Evolutionary conservation across 1,284 basidiomycete genomes (phyloP).

Genomic region (Leccinum ambiguum): DNA sequence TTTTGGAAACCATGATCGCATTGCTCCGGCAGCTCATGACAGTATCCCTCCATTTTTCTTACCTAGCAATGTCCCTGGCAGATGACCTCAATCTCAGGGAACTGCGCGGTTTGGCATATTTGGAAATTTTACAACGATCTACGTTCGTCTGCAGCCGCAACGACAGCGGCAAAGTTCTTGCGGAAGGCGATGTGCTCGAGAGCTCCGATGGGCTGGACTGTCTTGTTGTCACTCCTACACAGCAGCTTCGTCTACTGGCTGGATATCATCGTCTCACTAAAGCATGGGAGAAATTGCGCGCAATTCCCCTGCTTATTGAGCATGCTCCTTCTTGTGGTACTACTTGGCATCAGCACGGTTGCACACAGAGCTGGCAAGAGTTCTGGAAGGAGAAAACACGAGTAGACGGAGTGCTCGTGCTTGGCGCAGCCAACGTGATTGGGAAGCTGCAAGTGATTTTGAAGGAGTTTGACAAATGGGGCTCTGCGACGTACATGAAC

Average conservation of each 20-base stretch:
- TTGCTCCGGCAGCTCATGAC: slow-evolving; percentile 58
- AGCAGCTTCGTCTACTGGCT: slow-evolving; percentile 60
- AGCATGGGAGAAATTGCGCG: slow-evolving; percentile 61
- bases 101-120: slow-evolving; percentile 61
- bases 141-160: slow-evolving; percentile 39
- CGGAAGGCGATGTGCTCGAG: slow-evolving; percentile 32
- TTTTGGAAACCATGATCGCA: slow-evolving; percentile 57
- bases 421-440: slow-evolving; percentile 60
- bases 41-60: slow-evolving; percentile 57
- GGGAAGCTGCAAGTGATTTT: slow-evolving; percentile 58
- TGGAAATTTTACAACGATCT: slow-evolving; percentile 65
- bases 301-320: slow-evolving; percentile 52
- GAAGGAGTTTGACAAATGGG: slow-evolving; percentile 65
- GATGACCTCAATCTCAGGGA: slow-evolving; percentile 60
- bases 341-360: slow-evolving; percentile 68
- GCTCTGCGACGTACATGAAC: slow-evolving; percentile 70
- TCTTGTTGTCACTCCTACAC: slow-evolving; percentile 49
- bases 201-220: slow-evolving; percentile 39
- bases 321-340: slow-evolving; percentile 59
- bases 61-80: slow-evolving; percentile 65
- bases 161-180: slow-evolving; percentile 15
- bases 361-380: slow-evolving; percentile 62
- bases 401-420: slow-evolving; percentile 52
- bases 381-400: slow-evolving; percentile 71
- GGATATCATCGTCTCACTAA: slow-evolving; percentile 64